These are phyloP conservation scores for Warburgia ugandensis DNA, from an alignment of 164 flowering plant genomes.

Conservation along the genomic window DNA sequence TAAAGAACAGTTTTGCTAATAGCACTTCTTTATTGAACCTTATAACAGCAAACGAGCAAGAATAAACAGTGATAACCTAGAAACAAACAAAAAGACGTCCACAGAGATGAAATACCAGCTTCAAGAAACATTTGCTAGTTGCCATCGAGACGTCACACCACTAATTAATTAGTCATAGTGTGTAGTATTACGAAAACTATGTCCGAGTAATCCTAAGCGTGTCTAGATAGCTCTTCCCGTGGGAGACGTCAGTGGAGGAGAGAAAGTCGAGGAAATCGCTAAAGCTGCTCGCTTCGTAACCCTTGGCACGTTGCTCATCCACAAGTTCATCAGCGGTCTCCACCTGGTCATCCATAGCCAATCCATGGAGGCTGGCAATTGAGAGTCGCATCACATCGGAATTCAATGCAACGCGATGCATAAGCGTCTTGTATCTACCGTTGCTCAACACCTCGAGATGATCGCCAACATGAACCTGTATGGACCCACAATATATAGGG, in stretches of 20 bases:
- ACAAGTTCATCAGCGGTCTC: conserved; percentile 28
- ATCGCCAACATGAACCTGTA: conserved; percentile 47
- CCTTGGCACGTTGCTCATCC: conserved; percentile 13
- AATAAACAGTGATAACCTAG: too few species aligned
- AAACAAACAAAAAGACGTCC: too few species aligned
- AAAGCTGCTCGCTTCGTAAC: conserved; percentile 3
- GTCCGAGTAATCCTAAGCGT: background rate
- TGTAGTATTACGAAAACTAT: too few species aligned
- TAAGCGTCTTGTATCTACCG: conserved; percentile 39
- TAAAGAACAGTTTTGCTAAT: too few species aligned
- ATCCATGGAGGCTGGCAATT: conserved; percentile 29
- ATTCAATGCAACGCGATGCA: conserved; percentile 29
- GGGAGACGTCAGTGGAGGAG: background rate
- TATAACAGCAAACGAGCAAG: too few species aligned
- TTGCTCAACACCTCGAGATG: conserved; percentile 53
- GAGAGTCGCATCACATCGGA: conserved; percentile 25
- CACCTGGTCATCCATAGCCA: conserved; percentile 41
- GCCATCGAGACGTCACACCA: too few species aligned
- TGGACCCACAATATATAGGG: conserved; percentile 22
- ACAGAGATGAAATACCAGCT: too few species aligned
- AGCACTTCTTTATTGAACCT: too few species aligned
- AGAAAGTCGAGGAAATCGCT: background rate
- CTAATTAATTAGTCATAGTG: too few species aligned
- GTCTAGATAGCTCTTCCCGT: background rate
- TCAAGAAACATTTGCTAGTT: too few species aligned